Conservation (phyloP, 2,329 filamentous ascomycete species). For the Alternaria ethzedia region DNA sequence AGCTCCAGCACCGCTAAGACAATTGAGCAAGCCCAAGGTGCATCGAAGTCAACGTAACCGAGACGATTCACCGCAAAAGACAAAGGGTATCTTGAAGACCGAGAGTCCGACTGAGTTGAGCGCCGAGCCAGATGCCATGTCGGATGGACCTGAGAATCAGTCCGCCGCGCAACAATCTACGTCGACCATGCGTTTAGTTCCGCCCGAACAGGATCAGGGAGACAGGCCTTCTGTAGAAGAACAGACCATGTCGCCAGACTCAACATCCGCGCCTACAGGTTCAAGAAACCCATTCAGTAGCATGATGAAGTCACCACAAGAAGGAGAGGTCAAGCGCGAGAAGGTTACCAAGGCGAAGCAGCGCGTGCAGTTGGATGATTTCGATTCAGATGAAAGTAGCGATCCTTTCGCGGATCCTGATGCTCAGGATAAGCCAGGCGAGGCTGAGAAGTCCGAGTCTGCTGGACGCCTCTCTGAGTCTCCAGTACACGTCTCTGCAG, state of each 20-base stretch:
- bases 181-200: constrained; percentile 45
- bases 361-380: constrained; percentile 73
- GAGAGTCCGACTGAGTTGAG: constrained; percentile 38
- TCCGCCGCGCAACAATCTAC: constrained; percentile 24
- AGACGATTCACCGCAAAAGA: constrained; percentile 43
- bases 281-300: constrained; percentile 39
- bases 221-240: constrained; percentile 21
- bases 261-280: constrained; percentile 28
- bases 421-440: constrained; percentile 37
- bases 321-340: constrained; percentile 59
- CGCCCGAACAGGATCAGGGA: constrained; percentile 36
- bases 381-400: constrained; percentile 63
- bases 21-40: constrained; percentile 48
- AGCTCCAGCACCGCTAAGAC: constrained; percentile 33
- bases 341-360: constrained; percentile 66
- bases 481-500: constrained; percentile 69
- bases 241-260: constrained; percentile 26
- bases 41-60: constrained; percentile 43
- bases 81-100: constrained; percentile 39
- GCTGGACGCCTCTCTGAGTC: constrained; percentile 65
- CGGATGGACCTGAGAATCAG: constrained; percentile 16
- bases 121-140: constrained; percentile 20
- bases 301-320: constrained; percentile 45
- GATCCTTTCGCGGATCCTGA: constrained; percentile 53
- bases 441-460: constrained; percentile 26